Evolutionary conservation across 108 stramenopile species (phyloP).

Genomic region (Cyclotella choctawhatcheeana): DNA sequence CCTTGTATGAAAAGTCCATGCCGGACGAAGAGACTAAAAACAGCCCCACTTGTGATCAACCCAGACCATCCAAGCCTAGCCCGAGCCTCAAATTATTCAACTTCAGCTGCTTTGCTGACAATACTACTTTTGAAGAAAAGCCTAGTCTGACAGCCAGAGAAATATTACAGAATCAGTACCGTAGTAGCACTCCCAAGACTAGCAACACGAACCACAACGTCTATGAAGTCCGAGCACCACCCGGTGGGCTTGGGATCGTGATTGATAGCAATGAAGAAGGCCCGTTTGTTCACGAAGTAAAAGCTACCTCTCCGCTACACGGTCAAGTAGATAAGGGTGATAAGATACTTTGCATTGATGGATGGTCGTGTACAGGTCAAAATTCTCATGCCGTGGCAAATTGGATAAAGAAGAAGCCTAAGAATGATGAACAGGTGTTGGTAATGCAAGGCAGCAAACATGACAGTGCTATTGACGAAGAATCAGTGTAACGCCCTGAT

Average conservation of each 20-base stretch:
- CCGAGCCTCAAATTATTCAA: conserved; percentile 18
- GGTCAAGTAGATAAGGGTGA: conserved; percentile 34
- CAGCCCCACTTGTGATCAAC: neutral
- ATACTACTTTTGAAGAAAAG: conserved; percentile 25
- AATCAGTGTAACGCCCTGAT: neutral
- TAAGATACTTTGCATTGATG: conserved; percentile 37
- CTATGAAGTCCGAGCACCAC: conserved; percentile 35
- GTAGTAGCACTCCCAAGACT: neutral
- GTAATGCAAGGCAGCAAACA: neutral
- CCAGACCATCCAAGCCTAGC: conserved; percentile 1
- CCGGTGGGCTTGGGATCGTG: conserved; percentile 40
- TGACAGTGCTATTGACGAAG: neutral
- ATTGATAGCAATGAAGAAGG: conserved; percentile 36
- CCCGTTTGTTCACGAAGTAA: conserved; percentile 31
- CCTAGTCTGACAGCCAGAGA: neutral
- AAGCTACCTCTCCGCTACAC: conserved; percentile 21
- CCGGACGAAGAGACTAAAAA: conserved; percentile 1
- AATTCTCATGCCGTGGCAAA: conserved; percentile 16
- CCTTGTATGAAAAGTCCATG: conserved; percentile 6
- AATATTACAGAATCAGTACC: neutral
- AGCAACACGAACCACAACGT: conserved; percentile 13
- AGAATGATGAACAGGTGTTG: conserved; percentile 14
- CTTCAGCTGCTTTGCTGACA: conserved; percentile 33
- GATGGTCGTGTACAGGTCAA: conserved; percentile 17
- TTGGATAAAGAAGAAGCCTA: conserved; percentile 37